Base-by-base conservation (phyloP, 1,139 yeast species). In the Pichia sp. region DNA sequence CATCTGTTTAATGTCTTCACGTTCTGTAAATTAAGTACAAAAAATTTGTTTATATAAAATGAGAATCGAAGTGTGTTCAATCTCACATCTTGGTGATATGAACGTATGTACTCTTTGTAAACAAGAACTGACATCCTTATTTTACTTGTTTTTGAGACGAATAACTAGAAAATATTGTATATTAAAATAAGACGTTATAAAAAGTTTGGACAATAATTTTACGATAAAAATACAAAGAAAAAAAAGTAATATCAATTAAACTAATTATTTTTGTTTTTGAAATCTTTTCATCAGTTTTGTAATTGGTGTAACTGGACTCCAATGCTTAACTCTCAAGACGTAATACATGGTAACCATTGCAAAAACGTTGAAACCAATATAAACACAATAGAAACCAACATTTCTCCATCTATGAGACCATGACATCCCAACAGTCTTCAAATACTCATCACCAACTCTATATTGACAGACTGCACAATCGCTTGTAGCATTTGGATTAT, bases 331-430 rank as follows among this genome's bases (percentile, higher is more conserved):
- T 47, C 53, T 51, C 39, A 51, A 51, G 30, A 47, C 7, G n/a
- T 46, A 55, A 46, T 54, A 55, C 9, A 48, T 22, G 7, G 16
- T 24, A 32, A 53, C 35, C 58, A 55, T 54, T 4, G 48, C 40
- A 34, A 45, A 39, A 9, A 55, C 16, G 59, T 82, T 82, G 70
- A 82, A 81, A 16, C 68, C 50, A 51, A 79, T 70, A 60, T 77
- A 82, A n/a, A 68, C 82, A 68, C 76, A 76, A 56, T 70, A 69
- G 50, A 83, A 69, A 15, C 89, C 89, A 50, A 82, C 50, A 58
- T 82, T 80, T 69, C 88, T 74, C 86, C 87, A 81, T 45, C 80
- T 66, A 49, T 79, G 64, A 37, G 65, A 56, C 59, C 68, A 79
- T 27, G 64, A 60, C 46, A 78, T 69, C 36, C 73, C 71, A 46